phyloP scores from a whole-genome alignment of 345 rosid genomes.

The Populus pruinosa region DNA sequence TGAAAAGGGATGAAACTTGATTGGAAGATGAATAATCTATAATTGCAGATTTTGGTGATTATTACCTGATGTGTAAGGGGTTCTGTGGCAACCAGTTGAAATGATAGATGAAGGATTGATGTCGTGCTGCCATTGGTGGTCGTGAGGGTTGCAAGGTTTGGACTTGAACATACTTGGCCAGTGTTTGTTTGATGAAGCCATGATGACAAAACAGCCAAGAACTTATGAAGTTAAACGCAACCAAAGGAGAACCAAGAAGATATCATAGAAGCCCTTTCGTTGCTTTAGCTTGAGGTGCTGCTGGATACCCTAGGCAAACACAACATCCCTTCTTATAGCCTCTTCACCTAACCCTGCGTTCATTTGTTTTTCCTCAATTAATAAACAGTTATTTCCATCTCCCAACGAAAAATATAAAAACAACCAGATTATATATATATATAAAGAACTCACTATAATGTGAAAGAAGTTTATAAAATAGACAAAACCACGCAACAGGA shows the following conservation, averaged over 20 bases:
- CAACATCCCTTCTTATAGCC: conserved; percentile 53
- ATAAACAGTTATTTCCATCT: conserved; percentile 20
- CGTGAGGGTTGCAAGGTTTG: conserved; percentile 77
- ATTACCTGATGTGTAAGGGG: conserved; percentile 61
- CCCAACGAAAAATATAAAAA: conserved; percentile 9
- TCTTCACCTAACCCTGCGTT: conserved; percentile 45
- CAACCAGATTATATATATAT: neutral
- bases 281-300: conserved; percentile 36
- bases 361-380: conserved; percentile 12
- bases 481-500: conserved; percentile 46
- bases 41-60: neutral
- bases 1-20: neutral
- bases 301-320: conserved; percentile 38
- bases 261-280: conserved; percentile 26
- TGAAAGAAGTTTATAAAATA: conserved; percentile 11
- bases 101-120: conserved; percentile 54
- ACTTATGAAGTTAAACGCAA: neutral
- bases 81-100: conserved; percentile 53
- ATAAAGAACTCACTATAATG: neutral
- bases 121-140: conserved; percentile 90
- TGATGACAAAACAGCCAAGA: conserved; percentile 26
- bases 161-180: conserved; percentile 99
- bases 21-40: neutral
- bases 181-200: conserved; percentile 99
- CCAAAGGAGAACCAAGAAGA: conserved; percentile 20